These are phyloP conservation scores for Zalaria obscura DNA, from an alignment of 2,329 filamentous ascomycete species.

Conservation along the genomic window DNA sequence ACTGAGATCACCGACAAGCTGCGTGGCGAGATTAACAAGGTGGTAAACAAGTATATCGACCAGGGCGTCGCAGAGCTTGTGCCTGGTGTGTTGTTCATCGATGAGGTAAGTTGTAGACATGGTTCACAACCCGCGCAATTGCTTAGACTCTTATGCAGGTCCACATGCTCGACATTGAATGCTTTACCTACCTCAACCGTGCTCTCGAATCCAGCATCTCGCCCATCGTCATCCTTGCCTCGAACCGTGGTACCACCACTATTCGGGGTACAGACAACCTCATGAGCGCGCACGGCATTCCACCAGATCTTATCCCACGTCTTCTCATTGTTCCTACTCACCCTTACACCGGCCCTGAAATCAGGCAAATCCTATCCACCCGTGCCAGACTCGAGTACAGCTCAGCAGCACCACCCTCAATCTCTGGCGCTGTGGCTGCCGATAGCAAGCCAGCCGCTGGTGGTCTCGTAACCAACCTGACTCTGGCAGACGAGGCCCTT, in stretches of 20 bases:
- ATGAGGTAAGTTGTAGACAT: conserved; percentile 52
- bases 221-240: conserved; percentile 92
- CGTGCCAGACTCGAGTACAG: conserved; percentile 40
- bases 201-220: conserved; percentile 92
- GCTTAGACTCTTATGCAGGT: conserved; percentile 43
- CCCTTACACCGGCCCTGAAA: conserved; percentile 75
- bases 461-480: conserved; percentile 44
- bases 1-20: conserved; percentile 99
- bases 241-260: conserved; percentile 86
- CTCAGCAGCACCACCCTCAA: conserved; percentile 17
- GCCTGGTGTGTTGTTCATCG: conserved; percentile 96
- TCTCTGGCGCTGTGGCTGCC: conserved; percentile 12
- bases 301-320: conserved; percentile 81
- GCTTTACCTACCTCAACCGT: conserved; percentile 97
- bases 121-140: not conserved
- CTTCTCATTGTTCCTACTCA: conserved; percentile 93
- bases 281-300: conserved; percentile 76
- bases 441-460: conserved; percentile 40
- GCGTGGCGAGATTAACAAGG: conserved; percentile 93
- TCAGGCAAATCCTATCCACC: conserved; percentile 80
- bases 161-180: conserved; percentile 98
- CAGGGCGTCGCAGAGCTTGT: conserved; percentile 95
- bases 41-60: conserved; percentile 97
- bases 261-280: conserved; percentile 59
- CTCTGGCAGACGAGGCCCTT: conserved; percentile 67